Evolutionary conservation across 805 yeast genomes (phyloP).

Genomic region (Kuraishia molischiana): DNA sequence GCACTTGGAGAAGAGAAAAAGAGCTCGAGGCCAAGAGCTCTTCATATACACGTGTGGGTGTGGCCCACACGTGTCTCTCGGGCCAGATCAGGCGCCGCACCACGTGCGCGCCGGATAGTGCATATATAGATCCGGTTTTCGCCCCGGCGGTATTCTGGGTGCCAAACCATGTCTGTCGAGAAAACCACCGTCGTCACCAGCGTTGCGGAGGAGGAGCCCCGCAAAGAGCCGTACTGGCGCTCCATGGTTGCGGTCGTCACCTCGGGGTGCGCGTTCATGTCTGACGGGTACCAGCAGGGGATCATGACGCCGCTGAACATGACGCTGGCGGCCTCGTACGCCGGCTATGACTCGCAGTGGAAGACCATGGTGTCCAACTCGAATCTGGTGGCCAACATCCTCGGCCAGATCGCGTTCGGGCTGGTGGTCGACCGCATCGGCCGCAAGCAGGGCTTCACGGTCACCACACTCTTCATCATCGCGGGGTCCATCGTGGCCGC

Average conservation of each 20-base stretch:
- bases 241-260: constrained; percentile 10
- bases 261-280: constrained; percentile 13
- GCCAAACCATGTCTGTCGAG: no score
- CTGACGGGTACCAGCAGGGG: constrained; percentile 19
- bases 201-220: no score
- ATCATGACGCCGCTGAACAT: constrained; percentile 16
- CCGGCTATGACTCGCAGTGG: constrained; percentile 9
- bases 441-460: constrained; percentile 49
- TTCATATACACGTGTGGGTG: no score
- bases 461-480: constrained; percentile 48
- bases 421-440: constrained; percentile 48
- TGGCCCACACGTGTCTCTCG: no score
- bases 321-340: constrained; percentile 10
- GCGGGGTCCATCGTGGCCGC: constrained; percentile 49
- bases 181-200: no score
- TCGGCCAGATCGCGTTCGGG: constrained; percentile 54
- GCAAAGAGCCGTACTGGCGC: constrained; percentile 2
- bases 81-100: no score
- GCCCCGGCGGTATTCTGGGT: no score
- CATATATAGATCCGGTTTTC: no score
- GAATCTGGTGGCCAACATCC: constrained; percentile 45
- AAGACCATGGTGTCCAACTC: constrained; percentile 25
- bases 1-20: no score
- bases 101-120: no score
- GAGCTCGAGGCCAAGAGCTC: no score